Conservation (phyloP, 78 protist genomes). For the Neovahlkampfia damariscottae region DNA sequence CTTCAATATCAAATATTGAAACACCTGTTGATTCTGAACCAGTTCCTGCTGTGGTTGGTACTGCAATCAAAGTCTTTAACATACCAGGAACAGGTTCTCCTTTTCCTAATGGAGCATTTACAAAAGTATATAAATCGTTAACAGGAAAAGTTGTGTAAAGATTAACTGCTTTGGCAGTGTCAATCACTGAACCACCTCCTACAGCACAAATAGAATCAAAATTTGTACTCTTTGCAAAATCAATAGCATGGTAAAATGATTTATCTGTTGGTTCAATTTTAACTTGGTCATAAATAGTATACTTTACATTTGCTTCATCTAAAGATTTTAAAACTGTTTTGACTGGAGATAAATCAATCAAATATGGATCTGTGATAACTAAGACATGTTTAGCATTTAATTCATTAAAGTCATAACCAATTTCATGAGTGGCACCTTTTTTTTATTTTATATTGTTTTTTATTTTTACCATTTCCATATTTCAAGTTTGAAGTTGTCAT, state of each 20-base stretch:
- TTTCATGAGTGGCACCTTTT: too few relatives aligned
- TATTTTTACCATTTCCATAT: too few relatives aligned
- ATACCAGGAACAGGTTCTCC: slow-evolving; percentile 37
- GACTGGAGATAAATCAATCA: too few relatives aligned
- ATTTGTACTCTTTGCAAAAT: too few relatives aligned
- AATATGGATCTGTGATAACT: too few relatives aligned
- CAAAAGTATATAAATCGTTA: slow-evolving; percentile 32
- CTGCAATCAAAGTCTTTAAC: slow-evolving; percentile 45
- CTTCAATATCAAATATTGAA: slow-evolving; percentile 31
- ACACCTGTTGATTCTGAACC: slow-evolving; percentile 53
- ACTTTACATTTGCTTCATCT: too few relatives aligned
- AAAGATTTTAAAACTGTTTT: too few relatives aligned
- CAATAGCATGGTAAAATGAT: slow-evolving; percentile 32
- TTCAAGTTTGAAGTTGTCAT: too few relatives aligned
- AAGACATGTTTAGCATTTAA: too few relatives aligned
- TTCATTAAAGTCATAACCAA: too few relatives aligned
- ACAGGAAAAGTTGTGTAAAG: slow-evolving; percentile 39
- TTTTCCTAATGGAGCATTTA: slow-evolving; percentile 50
- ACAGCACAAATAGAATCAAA: slow-evolving; percentile 49
- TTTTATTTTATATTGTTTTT: too few relatives aligned
- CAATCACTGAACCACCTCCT: slow-evolving; percentile 50
- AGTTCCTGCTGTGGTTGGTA: slow-evolving; percentile 59
- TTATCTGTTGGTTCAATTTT: slow-evolving; percentile 49
- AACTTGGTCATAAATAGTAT: neutral
- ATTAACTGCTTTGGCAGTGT: slow-evolving; percentile 61